Evolutionary conservation across 2,329 filamentous ascomycete species (phyloP), one percentile per base, ranked within the genome.

Genomic region (Penicillium hesseltinei): DNA sequence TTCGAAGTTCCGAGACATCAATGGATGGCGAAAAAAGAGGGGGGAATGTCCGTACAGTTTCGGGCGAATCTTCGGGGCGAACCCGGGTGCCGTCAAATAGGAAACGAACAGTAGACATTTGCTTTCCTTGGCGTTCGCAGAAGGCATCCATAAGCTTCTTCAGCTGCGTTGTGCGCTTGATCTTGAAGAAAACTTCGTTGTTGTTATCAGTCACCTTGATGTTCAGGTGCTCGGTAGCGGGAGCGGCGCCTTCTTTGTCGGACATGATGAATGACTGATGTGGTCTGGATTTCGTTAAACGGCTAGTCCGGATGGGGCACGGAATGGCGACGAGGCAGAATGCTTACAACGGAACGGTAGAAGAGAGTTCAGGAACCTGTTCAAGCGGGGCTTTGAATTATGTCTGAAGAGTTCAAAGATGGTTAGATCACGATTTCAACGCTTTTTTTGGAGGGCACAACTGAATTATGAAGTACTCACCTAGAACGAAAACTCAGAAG

Each of bases 131-230:
- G 25, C 94, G 86, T 66, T 97, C 93, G 77, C 94, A 99, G 76
- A 97, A 99, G 21, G 94, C 94, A 61, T 91, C 89, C 94, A 99
- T 99, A 54, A 99, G 82, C 82, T 99, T 99, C 80, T 96, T 94
- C 1, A 99, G 85, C 75, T 92, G 90, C 1, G 94, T 99, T 23
- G 89, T 92, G 38, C 92, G 86, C 88, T 99, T 99, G 81, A 99
- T 99, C 83, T 99, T 99, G 83, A 99, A 99, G 77, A 97, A 99
- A 69, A 99, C 93, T 75, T 99, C 94, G 75, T 99, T 99, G 81
- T 97, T 97, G 80, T 96, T 97, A 69, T 99, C 94, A 0, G 94
- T 97, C 15, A 99, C 94, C 76, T 99, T 99, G 80, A 99, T 97
- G 80, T 99, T 99, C 5, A 99, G 82, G 77, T 99, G 94, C 78